phyloP scores from a whole-genome alignment of 2,329 filamentous ascomycete species.

The Pseudogymnoascus pannorum region DNA sequence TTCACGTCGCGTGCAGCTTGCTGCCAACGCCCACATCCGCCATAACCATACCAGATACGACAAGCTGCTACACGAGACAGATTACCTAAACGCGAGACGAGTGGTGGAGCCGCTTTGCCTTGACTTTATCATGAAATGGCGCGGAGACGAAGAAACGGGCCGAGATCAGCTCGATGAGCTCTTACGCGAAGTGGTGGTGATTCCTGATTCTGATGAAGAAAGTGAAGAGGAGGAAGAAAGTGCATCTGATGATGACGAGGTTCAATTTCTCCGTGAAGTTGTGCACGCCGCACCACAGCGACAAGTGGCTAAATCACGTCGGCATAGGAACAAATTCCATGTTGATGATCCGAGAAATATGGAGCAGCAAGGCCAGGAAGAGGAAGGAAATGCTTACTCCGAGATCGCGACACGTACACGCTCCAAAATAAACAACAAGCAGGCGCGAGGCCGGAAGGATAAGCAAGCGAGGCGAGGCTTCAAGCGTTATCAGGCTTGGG shows the following conservation, averaged over 20 bases:
- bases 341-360: slow-evolving; percentile 5
- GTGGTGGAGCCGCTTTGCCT: slow-evolving; percentile 54
- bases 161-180: slow-evolving; percentile 62
- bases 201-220: slow-evolving; percentile 34
- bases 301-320: neutral
- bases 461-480: slow-evolving; percentile 26
- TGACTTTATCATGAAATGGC: slow-evolving; percentile 63
- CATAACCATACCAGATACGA: slow-evolving; percentile 63
- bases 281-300: neutral
- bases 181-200: slow-evolving; percentile 57
- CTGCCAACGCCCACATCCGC: slow-evolving; percentile 58
- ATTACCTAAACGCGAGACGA: slow-evolving; percentile 53
- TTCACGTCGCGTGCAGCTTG: slow-evolving; percentile 56
- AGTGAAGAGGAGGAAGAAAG: slow-evolving; percentile 16
- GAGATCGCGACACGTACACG: slow-evolving; percentile 20
- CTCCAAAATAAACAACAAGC: slow-evolving; percentile 15
- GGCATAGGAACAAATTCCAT: neutral
- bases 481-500: slow-evolving; percentile 29
- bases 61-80: slow-evolving; percentile 48
- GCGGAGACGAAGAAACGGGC: slow-evolving; percentile 62
- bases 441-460: slow-evolving; percentile 9
- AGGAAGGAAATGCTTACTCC: neutral
- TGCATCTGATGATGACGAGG: slow-evolving; percentile 16
- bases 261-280: slow-evolving; percentile 9
- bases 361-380: neutral